A percentile compares a stretch with the other conserved stretches of the same genome.
phyloP scores from a whole-genome alignment of 2,329 filamentous ascomycete species.

The Phyllachora maydis region DNA sequence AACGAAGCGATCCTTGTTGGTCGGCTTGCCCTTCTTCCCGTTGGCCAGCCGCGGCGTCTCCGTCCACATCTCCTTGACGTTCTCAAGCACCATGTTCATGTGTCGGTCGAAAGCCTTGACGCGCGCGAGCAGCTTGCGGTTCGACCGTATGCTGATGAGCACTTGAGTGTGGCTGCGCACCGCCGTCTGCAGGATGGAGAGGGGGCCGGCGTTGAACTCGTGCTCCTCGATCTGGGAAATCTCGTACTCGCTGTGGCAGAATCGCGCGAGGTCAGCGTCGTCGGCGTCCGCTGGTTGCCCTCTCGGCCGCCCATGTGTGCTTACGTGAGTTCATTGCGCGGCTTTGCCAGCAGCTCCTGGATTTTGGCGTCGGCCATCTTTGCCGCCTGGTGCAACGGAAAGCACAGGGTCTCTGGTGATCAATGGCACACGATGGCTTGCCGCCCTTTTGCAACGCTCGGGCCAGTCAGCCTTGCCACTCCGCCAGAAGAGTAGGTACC shows the following conservation, averaged over 20 bases:
- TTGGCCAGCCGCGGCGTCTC: slow-evolving; percentile 68
- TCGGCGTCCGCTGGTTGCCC: no score
- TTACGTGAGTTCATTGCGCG: slow-evolving; percentile 79
- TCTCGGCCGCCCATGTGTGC: no score
- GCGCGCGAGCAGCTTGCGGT: slow-evolving; percentile 88
- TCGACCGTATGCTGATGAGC: slow-evolving; percentile 92
- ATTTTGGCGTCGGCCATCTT: no score
- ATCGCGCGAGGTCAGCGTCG: no score
- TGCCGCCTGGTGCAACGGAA: no score
- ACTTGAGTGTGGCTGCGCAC: slow-evolving; percentile 90
- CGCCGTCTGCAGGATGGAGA: slow-evolving; percentile 92
- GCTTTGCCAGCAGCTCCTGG: slow-evolving; percentile 78
- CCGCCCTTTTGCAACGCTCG: no score
- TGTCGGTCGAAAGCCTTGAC: slow-evolving; percentile 98
- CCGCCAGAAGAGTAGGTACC: no score
- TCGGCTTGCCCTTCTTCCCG: slow-evolving; percentile 72
- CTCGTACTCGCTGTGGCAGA: slow-evolving; percentile 56
- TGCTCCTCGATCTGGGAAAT: slow-evolving; percentile 48
- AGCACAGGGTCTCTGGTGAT: no score
- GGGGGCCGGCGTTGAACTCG: slow-evolving; percentile 49
- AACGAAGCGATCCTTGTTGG: slow-evolving; percentile 71
- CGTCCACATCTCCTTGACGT: slow-evolving; percentile 91
- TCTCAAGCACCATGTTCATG: slow-evolving; percentile 63
- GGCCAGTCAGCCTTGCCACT: no score
- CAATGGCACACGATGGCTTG: no score